Evolutionary conservation across 495 filamentous ascomycete genomes (phyloP), one percentile per base, ranked within the genome.

Genomic region (Symbiotaphrina buchneri): DNA sequence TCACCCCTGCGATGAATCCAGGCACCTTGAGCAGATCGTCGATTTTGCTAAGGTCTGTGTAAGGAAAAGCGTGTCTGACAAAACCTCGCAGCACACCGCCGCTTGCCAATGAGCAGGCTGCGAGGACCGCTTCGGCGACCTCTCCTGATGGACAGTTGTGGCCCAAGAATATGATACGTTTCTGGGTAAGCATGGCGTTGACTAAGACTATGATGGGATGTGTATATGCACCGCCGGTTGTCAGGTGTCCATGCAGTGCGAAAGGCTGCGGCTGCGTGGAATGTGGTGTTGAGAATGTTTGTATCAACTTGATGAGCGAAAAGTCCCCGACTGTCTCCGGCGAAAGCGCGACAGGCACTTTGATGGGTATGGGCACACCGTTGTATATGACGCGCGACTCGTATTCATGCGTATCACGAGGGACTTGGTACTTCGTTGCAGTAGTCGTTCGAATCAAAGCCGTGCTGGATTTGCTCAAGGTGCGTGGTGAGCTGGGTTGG

Each of bases 291-390:
- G 82, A 74, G 43, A 94, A 99, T 21, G 72, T 90, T 39, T 91
- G 80, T 39, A 99, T 90, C 6, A 99, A 69, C 47, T 94, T 94
- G 52, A 99, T 78, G 25, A 99, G 60, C 21, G 82, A 92, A 47
- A 99, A 99, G 49, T 95, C 85, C 32, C 90, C 90, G 8, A 99
- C 87, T 0, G 82, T 93, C 48, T 99, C 87, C 3, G 84, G 82
- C 56, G 80, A 83, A 30, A 87, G 67, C 4, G 84, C 83, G 8
- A 80, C 79, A 0, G 87, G 87, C 7, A 99, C 68, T 50, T 94
- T 94, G 53, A 99, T 79, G 1, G 87, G 87, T 18, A 99, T 79
- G 1, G 87, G 83, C 30, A 94, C 85, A 38, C 79, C 76, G 49
- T 93, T 78, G 52, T 95, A 99, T 41, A 83, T 65, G 41, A 99